Evolutionary conservation across 306 rosid genomes (phyloP).

Genomic region (Pterocarpus santalinus): DNA sequence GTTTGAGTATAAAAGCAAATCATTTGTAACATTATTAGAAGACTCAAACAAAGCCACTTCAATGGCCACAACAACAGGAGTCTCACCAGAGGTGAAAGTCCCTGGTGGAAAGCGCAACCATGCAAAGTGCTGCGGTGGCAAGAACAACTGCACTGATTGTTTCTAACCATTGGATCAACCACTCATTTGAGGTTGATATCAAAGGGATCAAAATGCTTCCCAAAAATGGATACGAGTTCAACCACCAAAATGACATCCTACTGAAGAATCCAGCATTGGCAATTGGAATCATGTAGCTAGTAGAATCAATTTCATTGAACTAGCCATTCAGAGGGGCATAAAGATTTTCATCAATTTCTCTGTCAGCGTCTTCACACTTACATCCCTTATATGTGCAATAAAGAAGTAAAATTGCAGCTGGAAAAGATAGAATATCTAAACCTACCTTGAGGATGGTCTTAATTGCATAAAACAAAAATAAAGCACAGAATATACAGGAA

Average conservation of each 20-base stretch:
- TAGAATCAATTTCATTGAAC: slow-evolving; percentile 41
- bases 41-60: not conserved
- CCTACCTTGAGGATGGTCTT: slow-evolving; percentile 42
- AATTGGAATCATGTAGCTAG: slow-evolving; percentile 52
- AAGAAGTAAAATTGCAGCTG: slow-evolving; percentile 41
- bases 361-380: slow-evolving; percentile 27
- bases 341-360: slow-evolving; percentile 45
- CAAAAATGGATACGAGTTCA: slow-evolving; percentile 58
- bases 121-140: slow-evolving; percentile 64
- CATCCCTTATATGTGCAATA: slow-evolving; percentile 52
- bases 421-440: slow-evolving; percentile 49
- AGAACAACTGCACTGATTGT: slow-evolving; percentile 62
- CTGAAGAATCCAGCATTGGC: slow-evolving; percentile 69
- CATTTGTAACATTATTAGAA: not conserved
- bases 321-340: slow-evolving; percentile 55
- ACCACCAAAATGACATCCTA: slow-evolving; percentile 74
- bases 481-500: slow-evolving; percentile 52
- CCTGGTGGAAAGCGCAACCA: slow-evolving; percentile 78
- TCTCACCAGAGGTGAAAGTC: slow-evolving; percentile 69
- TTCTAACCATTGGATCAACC: slow-evolving; percentile 77
- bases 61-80: not conserved
- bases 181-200: slow-evolving; percentile 77
- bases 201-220: slow-evolving; percentile 64
- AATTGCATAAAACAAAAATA: slow-evolving; percentile 54
- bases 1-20: not conserved